Evolutionary conservation across 441 rosid genomes (phyloP), one percentile per base, ranked within the genome.

Genomic region (Eugenia klotzschiana): DNA sequence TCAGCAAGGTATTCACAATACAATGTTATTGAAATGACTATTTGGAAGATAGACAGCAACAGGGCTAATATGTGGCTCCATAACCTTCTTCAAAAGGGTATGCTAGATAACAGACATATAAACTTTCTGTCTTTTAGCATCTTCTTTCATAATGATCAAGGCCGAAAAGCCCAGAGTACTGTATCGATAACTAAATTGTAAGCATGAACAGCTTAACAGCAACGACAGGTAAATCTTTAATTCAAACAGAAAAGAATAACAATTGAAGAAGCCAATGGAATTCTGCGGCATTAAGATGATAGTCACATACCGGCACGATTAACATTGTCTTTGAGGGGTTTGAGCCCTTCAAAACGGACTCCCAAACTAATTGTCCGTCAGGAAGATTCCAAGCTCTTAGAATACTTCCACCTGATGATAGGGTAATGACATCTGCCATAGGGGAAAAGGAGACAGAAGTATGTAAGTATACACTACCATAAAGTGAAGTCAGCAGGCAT

Each of bases 281-380:
- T 69, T 49, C 83, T 37, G 53, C 7, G 9, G 77, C 60, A 40
- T 46, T 53, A 37, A 29, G 40, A 55, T 50, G 55, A 12, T 84
- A 81, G 87, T 64, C 49, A 91, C 96, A 91, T 64, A 95, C 99
- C 88, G 88, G 93, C 74, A 92, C 92, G 13, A 89, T 87, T 86
- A 97, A 83, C 82, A 91, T 85, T 56, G 98, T 87, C 87, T 94
- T 93, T 8, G 98, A 93, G 84, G 84, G 85, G 84, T 87, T 89
- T 27, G 92, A 89, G 18, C 93, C 94, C 64, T 86, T 90, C 87
- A 97, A 91, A 55, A 89, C 87, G 80, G 98, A 90, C 88, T 97
- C 98, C 98, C 98, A 97, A 81, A 92, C 98, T 97, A 97, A 93
- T 84, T 97, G 99, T 64, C 99, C 99, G 90, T 95, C 98, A 81